phyloP scores from a whole-genome alignment of 2,329 filamentous ascomycete species.

The Talaromyces sp. region DNA sequence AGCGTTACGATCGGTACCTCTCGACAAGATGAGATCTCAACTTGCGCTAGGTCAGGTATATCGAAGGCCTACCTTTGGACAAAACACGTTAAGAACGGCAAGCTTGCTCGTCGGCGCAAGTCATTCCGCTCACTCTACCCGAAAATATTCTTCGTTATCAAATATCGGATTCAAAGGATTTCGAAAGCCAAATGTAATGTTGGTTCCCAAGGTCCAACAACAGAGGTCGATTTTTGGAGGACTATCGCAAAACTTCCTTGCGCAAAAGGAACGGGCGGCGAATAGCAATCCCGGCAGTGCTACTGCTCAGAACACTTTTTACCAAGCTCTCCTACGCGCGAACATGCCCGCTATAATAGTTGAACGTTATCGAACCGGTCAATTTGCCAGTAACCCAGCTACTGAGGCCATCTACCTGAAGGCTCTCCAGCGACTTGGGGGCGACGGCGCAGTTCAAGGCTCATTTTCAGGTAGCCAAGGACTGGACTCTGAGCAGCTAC shows the following conservation, averaged over 20 bases:
- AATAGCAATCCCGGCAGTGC: constrained; percentile 89
- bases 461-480: constrained; percentile 26
- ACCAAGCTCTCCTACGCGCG: constrained; percentile 81
- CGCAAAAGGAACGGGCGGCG: constrained; percentile 82
- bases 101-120: constrained; percentile 22
- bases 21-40: constrained; percentile 25
- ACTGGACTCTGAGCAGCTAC: constrained; percentile 61
- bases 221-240: constrained; percentile 40
- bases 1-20: constrained; percentile 26
- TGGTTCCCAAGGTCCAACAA: constrained; percentile 31
- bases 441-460: constrained; percentile 31
- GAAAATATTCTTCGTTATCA: constrained; percentile 35
- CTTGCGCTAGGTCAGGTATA: constrained; percentile 21
- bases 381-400: constrained; percentile 74
- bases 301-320: constrained; percentile 88
- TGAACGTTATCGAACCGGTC: constrained; percentile 81
- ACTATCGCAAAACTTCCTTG: constrained; percentile 59
- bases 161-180: constrained; percentile 26
- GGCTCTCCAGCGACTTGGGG: constrained; percentile 64
- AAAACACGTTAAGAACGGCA: constrained; percentile 16
- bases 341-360: constrained; percentile 92
- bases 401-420: constrained; percentile 77
- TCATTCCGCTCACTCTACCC: constrained; percentile 22
- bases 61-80: constrained; percentile 18
- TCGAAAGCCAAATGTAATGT: constrained; percentile 23